Evolutionary conservation across 2,329 filamentous ascomycete species (phyloP).

Genomic region (Cladosporium sphaerospermum): DNA sequence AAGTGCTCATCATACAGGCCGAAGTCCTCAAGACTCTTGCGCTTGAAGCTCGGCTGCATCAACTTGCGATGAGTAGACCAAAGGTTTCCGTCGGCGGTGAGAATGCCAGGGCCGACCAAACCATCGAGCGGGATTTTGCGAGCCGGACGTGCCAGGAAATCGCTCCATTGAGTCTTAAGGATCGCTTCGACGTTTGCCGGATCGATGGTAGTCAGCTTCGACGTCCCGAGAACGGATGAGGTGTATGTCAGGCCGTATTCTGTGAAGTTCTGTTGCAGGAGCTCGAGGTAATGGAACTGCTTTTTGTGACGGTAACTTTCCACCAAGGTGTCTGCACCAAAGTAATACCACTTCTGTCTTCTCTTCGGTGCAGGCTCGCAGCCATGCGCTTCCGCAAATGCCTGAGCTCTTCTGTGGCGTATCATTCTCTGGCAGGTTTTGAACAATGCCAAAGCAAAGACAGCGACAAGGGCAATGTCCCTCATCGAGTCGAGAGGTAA

Average conservation of each 20-base stretch:
- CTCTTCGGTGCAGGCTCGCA: not conserved
- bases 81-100: conserved; percentile 4
- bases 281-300: not conserved
- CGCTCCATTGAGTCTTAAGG: conserved; percentile 1
- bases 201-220: conserved; percentile 4
- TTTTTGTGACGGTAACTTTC: conserved; percentile 6
- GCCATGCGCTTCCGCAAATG: not conserved
- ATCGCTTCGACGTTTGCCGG: conserved; percentile 8
- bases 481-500: too few relatives aligned
- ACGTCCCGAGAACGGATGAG: not conserved
- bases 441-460: too few relatives aligned
- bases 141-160: conserved; percentile 1
- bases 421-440: too few relatives aligned
- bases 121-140: not conserved
- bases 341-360: conserved; percentile 2
- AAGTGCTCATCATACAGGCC: not conserved
- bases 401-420: not conserved
- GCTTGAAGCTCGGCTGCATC: conserved; percentile 8
- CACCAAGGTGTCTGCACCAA: not conserved
- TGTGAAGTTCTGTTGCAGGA: conserved; percentile 4
- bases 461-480: too few relatives aligned
- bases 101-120: not conserved
- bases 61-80: conserved; percentile 7
- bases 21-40: conserved; percentile 2
- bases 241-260: conserved; percentile 3